Evolutionary conservation across 495 filamentous ascomycete species (phyloP), one percentile per base, ranked within the genome.

Genomic region (Talaromyces liani): DNA sequence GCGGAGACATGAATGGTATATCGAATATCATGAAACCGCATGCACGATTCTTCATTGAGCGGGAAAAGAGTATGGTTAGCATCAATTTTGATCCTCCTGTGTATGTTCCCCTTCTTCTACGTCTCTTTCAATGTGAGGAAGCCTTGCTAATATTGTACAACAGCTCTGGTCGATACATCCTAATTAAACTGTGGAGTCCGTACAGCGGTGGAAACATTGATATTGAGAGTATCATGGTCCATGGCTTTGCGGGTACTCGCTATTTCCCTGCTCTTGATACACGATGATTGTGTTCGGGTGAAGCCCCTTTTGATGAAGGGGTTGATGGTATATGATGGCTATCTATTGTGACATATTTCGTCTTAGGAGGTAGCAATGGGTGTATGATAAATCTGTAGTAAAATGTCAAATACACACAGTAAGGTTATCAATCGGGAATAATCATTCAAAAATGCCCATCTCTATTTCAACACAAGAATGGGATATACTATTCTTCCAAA

Each of bases 31-130:
- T 92, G 77, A 81, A 80, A 61, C 90, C 90, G 3, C 84, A 90
- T 75, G 90, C 91, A 4, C 82, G 73, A 29, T 96, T 95, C 76
- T 89, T 88, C 70, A 95, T 94, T 63, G 84, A 87, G 68, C 84
- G 82, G 68, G 79, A 87, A 65, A 91, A 91, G 76, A 91, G 85
- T 76, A 92, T 87, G 75, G 91, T 91, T 70, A 92, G 86, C 66
- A 86, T 98, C 65, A 87, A 84, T 65, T 98, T 98, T 71, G 89
- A 96, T 67, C 92, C 93, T 51, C 88, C 91, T 33, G 85, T 94
- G 76, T 95, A 86, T 71, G 84, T 77, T 7, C 36, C 60, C 22
- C 41, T 16, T 12, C n/a, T n/a, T 64, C 29, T 20, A 60, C 27
- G 14, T 29, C 34, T 55, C 24, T 60, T 24, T 60, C 31, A 62